Evolutionary conservation across 2,329 filamentous ascomycete genomes (phyloP), one percentile per base, ranked within the genome.

Genomic region (Pseudogymnoascus sp.): DNA sequence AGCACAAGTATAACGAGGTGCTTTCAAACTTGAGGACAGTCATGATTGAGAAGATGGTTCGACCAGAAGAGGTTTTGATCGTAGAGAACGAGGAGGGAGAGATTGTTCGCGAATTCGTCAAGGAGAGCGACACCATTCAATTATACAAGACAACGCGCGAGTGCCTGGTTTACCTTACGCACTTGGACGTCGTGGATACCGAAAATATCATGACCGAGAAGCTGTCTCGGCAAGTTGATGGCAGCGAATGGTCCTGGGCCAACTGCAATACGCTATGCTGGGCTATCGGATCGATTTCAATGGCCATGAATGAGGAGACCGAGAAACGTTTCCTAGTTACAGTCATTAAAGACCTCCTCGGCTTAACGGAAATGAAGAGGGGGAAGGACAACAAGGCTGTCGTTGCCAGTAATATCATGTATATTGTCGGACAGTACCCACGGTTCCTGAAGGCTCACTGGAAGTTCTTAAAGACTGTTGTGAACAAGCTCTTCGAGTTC

Each of bases 21-120:
- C 80, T 99, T 60, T 93, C 93, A 8, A 97, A 96, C 75, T 82
- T 99, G 64, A 88, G 95, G 68, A 89, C 93, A 24, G 95, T 99
- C 68, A 99, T 99, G 95, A 97, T 99, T 66, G 95, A 99, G 79
- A 97, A 97, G 82, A 99, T 99, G 95, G 95, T 99, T 33, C 86
- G 93, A 47, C 95, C 95, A 0, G 95, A 99, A 77, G 96, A 99
- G 78, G 96, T 99, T 7, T 77, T 99, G 70, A 96, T 99, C 72
- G 95, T 99, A n/a, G 95, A 99, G 77, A 99, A 99, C 75, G 95
- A 99, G 67, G 95, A 99, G 77, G 95, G 96, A 67, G 95, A 99
- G 75, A 99, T 99, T 70, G 95, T 99, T 31, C 91, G 95, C 70
- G 95, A 99, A 73, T 99, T 99, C 68, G 95, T 99, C 74, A 99